phyloP scores from a whole-genome alignment of 208 protist genomes.

The Strigomonas galati region DNA sequence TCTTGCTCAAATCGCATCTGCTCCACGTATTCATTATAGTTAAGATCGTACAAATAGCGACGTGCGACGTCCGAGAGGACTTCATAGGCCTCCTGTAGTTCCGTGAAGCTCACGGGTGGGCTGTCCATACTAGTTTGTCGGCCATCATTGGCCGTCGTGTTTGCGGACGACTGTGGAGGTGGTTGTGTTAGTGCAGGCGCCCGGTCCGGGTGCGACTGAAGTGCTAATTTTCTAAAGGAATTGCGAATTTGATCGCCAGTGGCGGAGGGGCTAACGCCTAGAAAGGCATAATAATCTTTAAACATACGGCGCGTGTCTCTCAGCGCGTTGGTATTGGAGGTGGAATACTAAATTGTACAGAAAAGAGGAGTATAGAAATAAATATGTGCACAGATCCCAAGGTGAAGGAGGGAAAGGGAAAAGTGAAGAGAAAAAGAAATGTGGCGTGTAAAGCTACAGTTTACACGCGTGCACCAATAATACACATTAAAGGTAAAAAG shows the following conservation, averaged over 20 bases:
- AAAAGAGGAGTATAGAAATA: no score
- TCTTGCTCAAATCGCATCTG: slow-evolving; percentile 16
- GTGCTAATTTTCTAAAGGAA: slow-evolving; percentile 62
- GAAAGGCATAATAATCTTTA: slow-evolving; percentile 80
- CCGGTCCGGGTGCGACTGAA: slow-evolving; percentile 75
- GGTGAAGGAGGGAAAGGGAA: neutral
- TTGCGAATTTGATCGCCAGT: slow-evolving; percentile 58
- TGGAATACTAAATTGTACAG: no score
- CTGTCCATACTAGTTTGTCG: no score
- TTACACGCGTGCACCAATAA: no score
- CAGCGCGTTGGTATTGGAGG: no score
- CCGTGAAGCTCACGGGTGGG: slow-evolving; percentile 39
- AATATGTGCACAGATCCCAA: no score
- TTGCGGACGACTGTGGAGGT: neutral
- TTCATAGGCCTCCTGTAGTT: slow-evolving; percentile 85
- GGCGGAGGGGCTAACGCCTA: slow-evolving; percentile 52
- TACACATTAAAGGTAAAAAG: neutral
- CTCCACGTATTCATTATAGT: slow-evolving; percentile 45
- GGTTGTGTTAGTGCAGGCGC: neutral
- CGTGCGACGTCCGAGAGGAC: slow-evolving; percentile 79
- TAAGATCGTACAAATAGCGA: slow-evolving; percentile 87
- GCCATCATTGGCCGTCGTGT: neutral
- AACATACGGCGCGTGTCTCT: no score
- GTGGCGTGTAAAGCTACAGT: no score
- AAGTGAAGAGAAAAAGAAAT: slow-evolving; percentile 10